Evolutionary conservation across 129 eudicot genomes (phyloP), one percentile per base, ranked within the genome.

Genomic region (Escallonia rubra): DNA sequence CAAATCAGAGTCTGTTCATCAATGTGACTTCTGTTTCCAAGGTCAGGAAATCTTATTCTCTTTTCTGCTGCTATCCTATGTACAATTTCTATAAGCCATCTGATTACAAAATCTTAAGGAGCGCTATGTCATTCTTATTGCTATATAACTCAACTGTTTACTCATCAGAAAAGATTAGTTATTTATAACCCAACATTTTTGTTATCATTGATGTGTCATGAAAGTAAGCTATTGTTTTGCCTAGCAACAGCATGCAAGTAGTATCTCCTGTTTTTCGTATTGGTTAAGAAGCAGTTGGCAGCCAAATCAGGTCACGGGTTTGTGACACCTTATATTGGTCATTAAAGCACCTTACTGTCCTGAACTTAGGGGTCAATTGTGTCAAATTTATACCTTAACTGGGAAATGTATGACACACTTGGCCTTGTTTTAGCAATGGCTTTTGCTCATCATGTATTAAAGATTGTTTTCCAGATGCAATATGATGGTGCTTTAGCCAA

Each of bases 1-100:
- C 99, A 2, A 73, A 89, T 72, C 99, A 94, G 83, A 87, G 97
- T 66, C 81, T 81, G 72, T 94, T 94, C 86, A 87, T 94, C 75
- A 94, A 90, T 40, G 99, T 94, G 80, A 94, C 99, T 15, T 76
- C 90, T 57, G 68, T 85, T 70, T 70, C 95, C 62, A 80, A 75
- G 99, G 99, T 87, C 63, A 79, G 86, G 64, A 15, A 53, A 39
- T 54, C 66, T 6, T 80, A 15, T 51, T 57, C 71, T 50, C 23
- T 4, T 16, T 34, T 16, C 47, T 54, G 41, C 48, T 64, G 45
- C 38, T 6, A 11, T 43, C 47, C 51, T 66, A 60, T 23, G 34
- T 23, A 1, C 34, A 23, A 23, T 23, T 23, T 23, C 34, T 23
- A 23, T 23, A 23, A 23, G 34, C 34, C 34, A 23, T 23, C 34